Base-by-base conservation (phyloP, 352 stramenopile genomes). In the Phytopythium montanum region DNA sequence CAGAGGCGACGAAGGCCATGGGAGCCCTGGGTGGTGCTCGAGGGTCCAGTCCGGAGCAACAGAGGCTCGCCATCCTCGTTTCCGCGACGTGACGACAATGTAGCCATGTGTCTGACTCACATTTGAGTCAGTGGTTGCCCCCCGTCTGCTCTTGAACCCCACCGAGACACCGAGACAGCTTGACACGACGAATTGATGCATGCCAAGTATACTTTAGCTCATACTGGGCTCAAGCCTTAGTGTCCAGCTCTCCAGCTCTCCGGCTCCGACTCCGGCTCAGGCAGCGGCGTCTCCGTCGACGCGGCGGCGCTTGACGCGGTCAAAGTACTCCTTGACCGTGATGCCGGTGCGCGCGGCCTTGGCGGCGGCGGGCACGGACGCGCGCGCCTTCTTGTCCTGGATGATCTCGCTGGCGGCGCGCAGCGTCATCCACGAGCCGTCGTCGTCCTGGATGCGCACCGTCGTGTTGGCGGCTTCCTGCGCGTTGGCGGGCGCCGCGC, bases 301-400 rank as follows among this genome's bases (percentile, higher is more conserved):
- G 52, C 73, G 73, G 45, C 70, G 73, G 42, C 75, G 69, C 66
- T 92, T 92, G 46, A 94, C 83, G 53, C 85, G 85, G 60, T 92
- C 81, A 54, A 94, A 90, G 68, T 94, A 94, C 54, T 94, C 85
- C 60, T 94, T 90, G 31, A 94, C 80, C 39, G 85, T 84, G 48
- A 94, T 88, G 26, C 85, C 85, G 58, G 87, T 88, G 58, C 85
- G 82, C 10, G 69, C 69, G 16, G 77, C 75, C 65, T 94, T 94
- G 19, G 81, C 75, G 42, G 88, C 80, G 3, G 79, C 70, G 13
- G 83, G 79, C 4, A 94, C 79, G 9, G 78, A 60, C 0, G 76
- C 71, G 54, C 90, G 90, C 54, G 65, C 75, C 59, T 88, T 70
- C 67, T 86, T 90, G 53, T 92, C 70, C 64, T 83, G 73, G 46